Percentiles rank a stretch among this genome's conserved stretches.
phyloP scores from a whole-genome alignment of 257 asterid genomes.

The Asclepias syriaca region DNA sequence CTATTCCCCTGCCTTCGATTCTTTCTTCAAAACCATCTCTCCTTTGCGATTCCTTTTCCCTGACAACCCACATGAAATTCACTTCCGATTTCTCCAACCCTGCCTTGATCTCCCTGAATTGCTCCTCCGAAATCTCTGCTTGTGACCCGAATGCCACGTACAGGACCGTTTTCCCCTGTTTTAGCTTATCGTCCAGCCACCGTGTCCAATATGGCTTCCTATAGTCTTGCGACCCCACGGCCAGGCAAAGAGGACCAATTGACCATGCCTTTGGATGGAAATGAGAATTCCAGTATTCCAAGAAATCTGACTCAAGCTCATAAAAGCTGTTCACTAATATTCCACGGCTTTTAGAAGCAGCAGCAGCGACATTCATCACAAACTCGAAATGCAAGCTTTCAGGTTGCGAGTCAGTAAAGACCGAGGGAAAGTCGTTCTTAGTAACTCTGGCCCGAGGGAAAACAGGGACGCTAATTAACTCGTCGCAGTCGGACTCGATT shows the following conservation, averaged over 20 bases:
- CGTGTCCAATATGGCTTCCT: slow-evolving; percentile 34
- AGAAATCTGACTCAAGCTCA: slow-evolving; percentile 45
- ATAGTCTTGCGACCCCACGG: background rate
- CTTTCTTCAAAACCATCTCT: slow-evolving; percentile 27
- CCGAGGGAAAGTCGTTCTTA: slow-evolving; percentile 39
- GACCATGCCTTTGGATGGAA: slow-evolving; percentile 22
- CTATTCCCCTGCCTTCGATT: slow-evolving; percentile 38
- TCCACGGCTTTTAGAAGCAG: slow-evolving; percentile 46
- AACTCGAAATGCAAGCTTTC: slow-evolving; percentile 31
- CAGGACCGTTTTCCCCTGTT: slow-evolving; percentile 30
- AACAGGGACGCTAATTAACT: slow-evolving; percentile 27
- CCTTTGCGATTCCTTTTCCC: slow-evolving; percentile 12
- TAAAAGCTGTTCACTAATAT: slow-evolving; percentile 44
- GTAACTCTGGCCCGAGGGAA: slow-evolving; percentile 51
- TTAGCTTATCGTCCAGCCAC: slow-evolving; percentile 53
- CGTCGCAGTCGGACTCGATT: slow-evolving; percentile 29
- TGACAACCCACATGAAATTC: slow-evolving; percentile 58
- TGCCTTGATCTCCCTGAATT: slow-evolving; percentile 39
- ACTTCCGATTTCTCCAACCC: slow-evolving; percentile 45
- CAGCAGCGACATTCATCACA: background rate
- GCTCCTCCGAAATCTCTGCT: slow-evolving; percentile 42
- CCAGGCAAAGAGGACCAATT: slow-evolving; percentile 61
- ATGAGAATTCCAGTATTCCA: slow-evolving; percentile 16
- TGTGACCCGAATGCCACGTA: slow-evolving; percentile 81
- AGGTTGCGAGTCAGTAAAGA: slow-evolving; percentile 26